Evolutionary conservation across 2,329 filamentous ascomycete genomes (phyloP).

Genomic region (Capronia americana): DNA sequence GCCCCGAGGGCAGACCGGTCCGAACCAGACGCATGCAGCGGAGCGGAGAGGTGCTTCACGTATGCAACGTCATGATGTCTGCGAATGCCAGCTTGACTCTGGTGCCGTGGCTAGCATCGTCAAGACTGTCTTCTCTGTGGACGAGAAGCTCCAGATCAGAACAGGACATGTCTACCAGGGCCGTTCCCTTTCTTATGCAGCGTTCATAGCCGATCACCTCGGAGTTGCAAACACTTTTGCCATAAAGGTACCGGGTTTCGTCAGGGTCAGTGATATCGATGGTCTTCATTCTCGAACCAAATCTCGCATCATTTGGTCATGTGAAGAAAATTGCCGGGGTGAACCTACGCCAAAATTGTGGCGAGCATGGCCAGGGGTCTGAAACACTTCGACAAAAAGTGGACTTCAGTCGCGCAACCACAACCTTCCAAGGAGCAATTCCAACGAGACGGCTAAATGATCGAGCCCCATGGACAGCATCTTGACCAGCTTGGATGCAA

Average conservation of each 20-base stretch:
- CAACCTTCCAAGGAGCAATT: conserved; percentile 1
- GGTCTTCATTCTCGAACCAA: not conserved
- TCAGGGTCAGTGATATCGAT: not conserved
- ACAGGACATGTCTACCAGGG: not conserved
- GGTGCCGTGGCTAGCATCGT: not conserved
- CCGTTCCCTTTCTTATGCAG: too few species aligned
- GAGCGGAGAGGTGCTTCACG: not conserved
- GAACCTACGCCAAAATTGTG: not conserved
- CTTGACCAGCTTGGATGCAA: not conserved
- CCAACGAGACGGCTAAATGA: conserved; percentile 1
- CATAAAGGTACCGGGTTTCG: not conserved
- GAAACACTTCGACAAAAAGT: conserved; percentile 11
- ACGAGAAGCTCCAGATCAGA: not conserved
- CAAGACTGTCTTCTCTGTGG: not conserved
- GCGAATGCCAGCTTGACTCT: not conserved
- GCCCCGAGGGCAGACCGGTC: not conserved
- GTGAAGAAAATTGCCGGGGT: conserved; percentile 1
- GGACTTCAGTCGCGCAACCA: not conserved
- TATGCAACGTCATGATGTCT: not conserved
- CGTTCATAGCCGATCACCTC: not conserved
- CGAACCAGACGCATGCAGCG: conserved; percentile 16
- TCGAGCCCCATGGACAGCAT: not conserved
- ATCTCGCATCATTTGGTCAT: not conserved
- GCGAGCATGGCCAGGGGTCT: not conserved
- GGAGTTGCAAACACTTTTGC: not conserved